Conservation (phyloP, 495 filamentous ascomycete genomes). For the Coniosporium apollinis region DNA sequence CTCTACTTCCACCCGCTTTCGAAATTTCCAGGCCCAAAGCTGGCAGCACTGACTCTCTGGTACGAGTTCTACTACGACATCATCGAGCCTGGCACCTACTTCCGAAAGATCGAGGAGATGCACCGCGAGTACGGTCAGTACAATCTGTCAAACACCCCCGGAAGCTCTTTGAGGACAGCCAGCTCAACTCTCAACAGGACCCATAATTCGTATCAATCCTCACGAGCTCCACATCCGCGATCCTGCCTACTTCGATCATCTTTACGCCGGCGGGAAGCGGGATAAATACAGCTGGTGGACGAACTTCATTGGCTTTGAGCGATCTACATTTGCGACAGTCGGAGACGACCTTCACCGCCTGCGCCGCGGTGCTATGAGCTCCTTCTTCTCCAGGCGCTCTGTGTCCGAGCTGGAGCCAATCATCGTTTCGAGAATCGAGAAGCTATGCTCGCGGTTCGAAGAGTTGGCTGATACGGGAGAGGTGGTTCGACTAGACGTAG, state of each 20-base stretch:
- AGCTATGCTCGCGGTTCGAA: too few relatives aligned
- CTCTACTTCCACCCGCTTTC: conserved; percentile 4
- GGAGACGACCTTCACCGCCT: conserved; percentile 3
- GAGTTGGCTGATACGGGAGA: background rate
- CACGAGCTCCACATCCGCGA: background rate
- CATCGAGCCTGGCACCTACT: conserved; percentile 1
- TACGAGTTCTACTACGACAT: conserved; percentile 11
- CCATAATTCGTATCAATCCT: conserved; percentile 1
- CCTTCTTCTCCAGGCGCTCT: conserved; percentile 1
- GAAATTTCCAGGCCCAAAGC: conserved; percentile 8
- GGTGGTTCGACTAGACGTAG: background rate
- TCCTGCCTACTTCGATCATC: background rate
- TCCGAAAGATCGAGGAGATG: conserved; percentile 2
- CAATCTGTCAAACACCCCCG: too few relatives aligned
- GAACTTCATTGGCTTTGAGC: background rate
- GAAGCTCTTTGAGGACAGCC: too few relatives aligned
- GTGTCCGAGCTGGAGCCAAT: background rate
- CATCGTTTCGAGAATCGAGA: background rate
- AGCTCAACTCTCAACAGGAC: too few relatives aligned
- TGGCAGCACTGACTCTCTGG: conserved; percentile 6
- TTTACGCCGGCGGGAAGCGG: conserved; percentile 1
- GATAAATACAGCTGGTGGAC: background rate
- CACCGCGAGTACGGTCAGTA: conserved; percentile 6
- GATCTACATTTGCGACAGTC: background rate
- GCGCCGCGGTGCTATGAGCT: conserved; percentile 1